Base-by-base conservation (phyloP, 2,329 filamentous ascomycete species). In the Septoria linicola region DNA sequence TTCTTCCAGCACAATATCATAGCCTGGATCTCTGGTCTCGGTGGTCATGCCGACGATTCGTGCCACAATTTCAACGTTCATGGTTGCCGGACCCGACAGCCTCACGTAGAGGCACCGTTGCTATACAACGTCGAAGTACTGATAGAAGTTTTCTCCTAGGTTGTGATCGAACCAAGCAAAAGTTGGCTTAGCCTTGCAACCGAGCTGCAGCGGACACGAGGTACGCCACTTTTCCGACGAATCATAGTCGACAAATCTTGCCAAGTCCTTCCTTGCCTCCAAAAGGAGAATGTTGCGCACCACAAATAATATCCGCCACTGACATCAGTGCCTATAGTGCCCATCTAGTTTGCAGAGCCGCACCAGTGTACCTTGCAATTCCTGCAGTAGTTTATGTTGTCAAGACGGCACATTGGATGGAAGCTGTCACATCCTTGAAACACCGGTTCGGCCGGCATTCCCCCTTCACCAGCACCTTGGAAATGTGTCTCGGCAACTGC, bases 271-370 rank as follows among this genome's bases (percentile, higher is more conserved):
- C 8, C 6, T 23, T 4, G 5, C 20, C 25, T 10, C 25, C 44
- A 14, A 11, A 40, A 20, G 13, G 17, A 48, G 35, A 10, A 44
- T 32, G 11, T 25, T 8, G 3, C 27, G 10, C 30, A 34, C 35
- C 30, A 10, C 25, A 32, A 48, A 48, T 48, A 48, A 34, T 23
- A 47, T 14, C 44, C 44, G 44, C 44, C 35, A 35, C 21, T 47
- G 44, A 47, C 34, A 39, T 47, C 32, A 46, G 34, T 14, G 7
- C 35, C 27, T 35, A 25, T 30, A 23, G 20, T 14, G 20, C n/a
- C 32, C 8, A n/a, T 36, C 23, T 44, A 44, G 41, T 35, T 16
- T 35, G 30, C 41, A 44, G 44, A 40, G n/a, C 35, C 14, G 34
- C 27, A 16, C 42, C 31, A 36, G 16, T 14, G 30, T 30, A 14